Base-by-base conservation (phyloP, 805 yeast species). In the Starmerella geochares region DNA sequence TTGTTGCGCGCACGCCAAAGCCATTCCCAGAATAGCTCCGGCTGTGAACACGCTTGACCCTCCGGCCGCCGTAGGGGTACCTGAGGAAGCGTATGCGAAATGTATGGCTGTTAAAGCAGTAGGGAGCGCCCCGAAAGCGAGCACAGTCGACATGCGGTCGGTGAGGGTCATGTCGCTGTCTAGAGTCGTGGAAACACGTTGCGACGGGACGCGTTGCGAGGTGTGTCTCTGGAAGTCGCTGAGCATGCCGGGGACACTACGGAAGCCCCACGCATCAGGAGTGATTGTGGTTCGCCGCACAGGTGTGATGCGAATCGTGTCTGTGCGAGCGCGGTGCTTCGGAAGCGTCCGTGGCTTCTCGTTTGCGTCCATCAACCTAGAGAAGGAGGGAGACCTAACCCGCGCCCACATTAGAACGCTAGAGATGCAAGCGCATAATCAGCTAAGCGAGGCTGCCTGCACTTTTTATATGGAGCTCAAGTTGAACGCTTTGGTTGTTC, bases 221-320 rank as follows among this genome's bases (percentile, higher is more conserved):
- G 68, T 62, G 53, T 65, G 68, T 16, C 67, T 44, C 49, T 62
- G 64, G 54, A 65, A 65, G 51, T 65, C 68, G 10, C 60, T 58
- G 32, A 65, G 59, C 57, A 65, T 58, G 8, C 61, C 58, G 1
- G 69, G 68, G 5, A 65, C 69, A 9, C 66, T 60, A 48, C 53
- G 64, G 29, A 65, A 53, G 14, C 69, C 69, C 69, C 69, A 65
- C 14, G 58, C 59, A 38, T 62, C 65, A 11, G 62, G 58, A 3
- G 58, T 51, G 4, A 54, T 41, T 14, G 62, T 61, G 16, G 59
- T 49, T 3, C 65, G 57, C 21, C 67, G 57, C 13, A 59, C 50
- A 16, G 66, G 65, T 6, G 60, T 56, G 11, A 63, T 55, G 29
- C 63, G 54, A 17, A 64, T 48, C 24, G 53, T 39, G 23, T 56